Evolutionary conservation across 345 rosid genomes (phyloP).

Genomic region (Populus alba): DNA sequence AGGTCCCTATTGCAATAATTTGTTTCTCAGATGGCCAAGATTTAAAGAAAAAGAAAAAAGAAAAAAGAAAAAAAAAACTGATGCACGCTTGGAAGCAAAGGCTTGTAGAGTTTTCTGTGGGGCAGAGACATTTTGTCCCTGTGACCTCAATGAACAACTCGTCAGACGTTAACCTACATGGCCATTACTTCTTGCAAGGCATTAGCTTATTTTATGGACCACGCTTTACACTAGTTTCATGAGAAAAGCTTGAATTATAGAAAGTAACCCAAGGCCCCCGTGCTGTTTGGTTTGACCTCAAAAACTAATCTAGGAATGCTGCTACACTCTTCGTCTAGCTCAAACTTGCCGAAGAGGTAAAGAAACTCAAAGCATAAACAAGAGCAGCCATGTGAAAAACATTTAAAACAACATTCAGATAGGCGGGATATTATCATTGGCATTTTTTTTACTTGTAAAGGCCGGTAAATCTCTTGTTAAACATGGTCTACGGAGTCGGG

Average conservation of each 20-base stretch:
- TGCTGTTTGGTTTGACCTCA: not conserved
- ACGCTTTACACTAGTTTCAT: not conserved
- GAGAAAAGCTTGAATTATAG: not conserved
- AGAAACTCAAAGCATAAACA: not conserved
- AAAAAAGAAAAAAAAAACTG: no score
- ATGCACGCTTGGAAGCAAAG: no score
- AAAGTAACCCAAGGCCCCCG: not conserved
- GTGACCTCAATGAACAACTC: not conserved
- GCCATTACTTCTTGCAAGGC: no score
- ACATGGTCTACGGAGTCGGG: not conserved
- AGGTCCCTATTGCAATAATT: not conserved
- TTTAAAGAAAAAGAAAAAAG: not conserved
- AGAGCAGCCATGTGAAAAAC: not conserved
- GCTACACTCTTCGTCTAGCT: not conserved
- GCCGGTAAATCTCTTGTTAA: not conserved
- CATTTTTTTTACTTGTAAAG: no score
- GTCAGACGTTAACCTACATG: not conserved
- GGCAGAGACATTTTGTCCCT: no score
- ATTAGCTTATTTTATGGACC: not conserved
- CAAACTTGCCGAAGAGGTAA: not conserved
- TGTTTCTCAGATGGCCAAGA: not conserved
- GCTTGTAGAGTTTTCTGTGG: no score
- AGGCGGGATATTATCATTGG: not conserved
- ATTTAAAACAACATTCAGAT: not conserved
- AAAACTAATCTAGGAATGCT: not conserved